Percentiles rank a stretch among this genome's conserved stretches.
Conservation (phyloP, 352 stramenopile genomes). For the Phytophthora pluvialis region DNA sequence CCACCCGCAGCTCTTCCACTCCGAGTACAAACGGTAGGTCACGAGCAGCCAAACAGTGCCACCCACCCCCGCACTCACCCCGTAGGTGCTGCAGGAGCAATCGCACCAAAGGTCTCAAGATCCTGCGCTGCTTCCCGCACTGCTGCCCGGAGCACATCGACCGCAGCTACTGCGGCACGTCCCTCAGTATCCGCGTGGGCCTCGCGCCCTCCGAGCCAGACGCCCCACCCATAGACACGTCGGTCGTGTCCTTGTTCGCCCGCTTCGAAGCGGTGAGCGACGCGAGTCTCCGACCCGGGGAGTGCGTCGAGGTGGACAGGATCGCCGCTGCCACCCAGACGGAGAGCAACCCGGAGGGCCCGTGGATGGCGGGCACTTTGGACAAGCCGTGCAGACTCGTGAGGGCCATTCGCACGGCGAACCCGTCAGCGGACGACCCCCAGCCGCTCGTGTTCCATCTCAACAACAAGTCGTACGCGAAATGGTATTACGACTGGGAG, state of each 20-base stretch:
- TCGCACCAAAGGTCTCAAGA: constrained; percentile 75
- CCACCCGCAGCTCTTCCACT: constrained; percentile 64
- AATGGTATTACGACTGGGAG: constrained; percentile 84
- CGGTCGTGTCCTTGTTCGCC: constrained; percentile 35
- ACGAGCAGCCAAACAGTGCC: too few relatives aligned
- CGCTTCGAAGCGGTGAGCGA: constrained; percentile 47
- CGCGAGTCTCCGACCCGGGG: constrained; percentile 41
- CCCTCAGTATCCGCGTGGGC: constrained; percentile 42
- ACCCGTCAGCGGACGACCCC: constrained; percentile 19
- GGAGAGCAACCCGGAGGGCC: constrained; percentile 57
- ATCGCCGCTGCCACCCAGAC: constrained; percentile 43
- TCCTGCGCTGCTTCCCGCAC: constrained; percentile 71
- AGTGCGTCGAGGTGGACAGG: constrained; percentile 46
- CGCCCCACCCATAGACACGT: constrained; percentile 7
- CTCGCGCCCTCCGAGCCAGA: background rate
- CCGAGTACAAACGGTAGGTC: constrained; percentile 66
- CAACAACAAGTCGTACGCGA: constrained; percentile 49
- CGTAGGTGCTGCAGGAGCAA: constrained; percentile 46
- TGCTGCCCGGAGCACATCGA: constrained; percentile 74
- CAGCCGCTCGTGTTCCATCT: constrained; percentile 54
- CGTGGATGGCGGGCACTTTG: constrained; percentile 54
- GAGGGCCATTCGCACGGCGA: constrained; percentile 10
- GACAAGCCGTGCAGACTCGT: constrained; percentile 46
- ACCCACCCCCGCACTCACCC: too few relatives aligned
- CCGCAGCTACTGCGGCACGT: constrained; percentile 73